These are phyloP conservation scores for Chamaecyparis obtusa DNA, from an alignment of 75 land plant species.

Conservation along the genomic window DNA sequence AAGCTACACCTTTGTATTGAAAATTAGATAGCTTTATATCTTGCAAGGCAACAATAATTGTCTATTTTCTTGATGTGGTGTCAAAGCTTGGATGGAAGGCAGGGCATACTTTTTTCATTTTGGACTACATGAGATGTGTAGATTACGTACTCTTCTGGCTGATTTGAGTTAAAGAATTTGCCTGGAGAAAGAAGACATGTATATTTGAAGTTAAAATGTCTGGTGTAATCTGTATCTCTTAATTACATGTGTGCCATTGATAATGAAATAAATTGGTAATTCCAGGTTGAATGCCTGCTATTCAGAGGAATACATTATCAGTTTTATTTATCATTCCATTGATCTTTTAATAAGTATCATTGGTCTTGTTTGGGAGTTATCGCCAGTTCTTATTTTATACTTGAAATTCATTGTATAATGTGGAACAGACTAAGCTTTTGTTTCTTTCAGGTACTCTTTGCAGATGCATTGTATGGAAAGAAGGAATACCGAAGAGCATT, in stretches of 20 bases:
- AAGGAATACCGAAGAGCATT: constrained; percentile 85
- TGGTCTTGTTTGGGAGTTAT: background rate
- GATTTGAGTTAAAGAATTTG: background rate
- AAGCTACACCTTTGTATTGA: background rate
- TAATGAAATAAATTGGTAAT: background rate
- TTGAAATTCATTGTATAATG: background rate
- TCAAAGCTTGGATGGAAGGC: background rate
- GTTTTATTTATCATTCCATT: background rate
- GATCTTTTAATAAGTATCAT: background rate
- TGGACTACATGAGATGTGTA: background rate
- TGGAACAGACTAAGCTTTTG: background rate
- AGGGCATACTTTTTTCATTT: background rate
- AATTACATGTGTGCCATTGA: background rate
- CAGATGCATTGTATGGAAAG: constrained; percentile 83
- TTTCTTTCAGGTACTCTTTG: constrained; percentile 68
- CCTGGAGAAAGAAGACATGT: background rate
- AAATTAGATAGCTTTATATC: background rate
- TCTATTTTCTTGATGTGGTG: background rate
- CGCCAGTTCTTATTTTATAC: background rate
- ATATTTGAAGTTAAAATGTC: background rate
- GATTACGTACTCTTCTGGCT: background rate
- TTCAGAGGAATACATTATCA: background rate
- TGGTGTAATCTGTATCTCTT: background rate
- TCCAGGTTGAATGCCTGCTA: background rate
- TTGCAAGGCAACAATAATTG: background rate